Base-by-base conservation (phyloP, 2,329 filamentous ascomycete genomes). In the Macrophomina phaseolina region DNA sequence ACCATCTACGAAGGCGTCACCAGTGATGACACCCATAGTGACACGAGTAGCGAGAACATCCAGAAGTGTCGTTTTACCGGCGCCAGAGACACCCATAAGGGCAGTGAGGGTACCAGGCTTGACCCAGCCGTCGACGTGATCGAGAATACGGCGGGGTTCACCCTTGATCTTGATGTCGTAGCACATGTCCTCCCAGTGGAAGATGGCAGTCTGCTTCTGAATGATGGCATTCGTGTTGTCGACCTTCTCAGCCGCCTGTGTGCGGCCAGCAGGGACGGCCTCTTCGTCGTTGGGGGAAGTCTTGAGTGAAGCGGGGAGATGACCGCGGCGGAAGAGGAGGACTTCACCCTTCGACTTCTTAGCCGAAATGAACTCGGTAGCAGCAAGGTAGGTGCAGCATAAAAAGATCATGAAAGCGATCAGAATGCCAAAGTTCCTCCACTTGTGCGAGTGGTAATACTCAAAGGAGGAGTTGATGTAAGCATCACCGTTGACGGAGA, bases 71-170 rank as follows among this genome's bases (percentile, higher is more conserved):
- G 93, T 97, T 78, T 97, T 97, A 67, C 93, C 93, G 14, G 93
- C 93, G 69, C 93, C 92, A 36, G 70, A 69, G 9, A 69, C 70
- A 53, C 69, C 91, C 92, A 95, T 95, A 3, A 95, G 83, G 52
- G 91, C 92, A 11, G 92, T 96, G 63, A 94, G 79, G 6, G 91
- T 95, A 64, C 93, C 93, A 4, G 93, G 92, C 78, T 94, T 93
- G 66, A 96, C 92, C 90, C 91, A 96, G 40, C 93, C 93, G 74
- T 94, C 90, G 14, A 96, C 90, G 69, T 93, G 82, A 72, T 96
- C 88, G 66, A 97, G 81, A 71, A 96, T 90, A 48, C 89, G 87
- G 11, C 92, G 85, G 1, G 84, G 80, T 73, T 92, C 87, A 18
- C 83, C 82, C 82, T 94, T 94, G 80, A 94, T 91, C 76, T 90